Evolutionary conservation across 169 alveolate species (phyloP).

Genomic region (Cryptosporidium viatorum): DNA sequence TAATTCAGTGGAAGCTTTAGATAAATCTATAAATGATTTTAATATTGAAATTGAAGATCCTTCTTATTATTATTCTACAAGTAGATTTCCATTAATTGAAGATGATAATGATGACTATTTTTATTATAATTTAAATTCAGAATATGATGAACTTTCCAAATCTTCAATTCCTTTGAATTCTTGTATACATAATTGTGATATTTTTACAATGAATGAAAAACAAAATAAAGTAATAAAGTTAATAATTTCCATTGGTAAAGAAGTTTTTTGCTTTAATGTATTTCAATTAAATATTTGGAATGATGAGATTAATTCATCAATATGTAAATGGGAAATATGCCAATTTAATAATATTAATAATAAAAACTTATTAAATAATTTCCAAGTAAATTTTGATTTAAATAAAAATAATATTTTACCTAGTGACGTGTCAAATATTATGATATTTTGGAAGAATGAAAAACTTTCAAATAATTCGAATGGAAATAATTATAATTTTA

Average conservation of each 20-base stretch:
- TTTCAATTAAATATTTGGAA: constrained; percentile 40
- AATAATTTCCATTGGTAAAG: not conserved
- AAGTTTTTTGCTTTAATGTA: constrained; percentile 17
- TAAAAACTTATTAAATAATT: not conserved
- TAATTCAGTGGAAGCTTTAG: not conserved
- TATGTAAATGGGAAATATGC: not conserved
- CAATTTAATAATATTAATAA: not conserved
- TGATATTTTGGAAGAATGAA: constrained; percentile 5
- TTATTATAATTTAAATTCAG: not conserved
- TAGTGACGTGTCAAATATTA: not conserved
- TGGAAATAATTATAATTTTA: not conserved
- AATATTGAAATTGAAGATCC: not conserved
- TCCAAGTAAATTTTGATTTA: not conserved
- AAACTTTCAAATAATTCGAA: not conserved
- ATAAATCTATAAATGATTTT: not conserved
- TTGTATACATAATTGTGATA: constrained; percentile 25
- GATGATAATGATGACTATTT: constrained; percentile 11
- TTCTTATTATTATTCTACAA: constrained; percentile 35
- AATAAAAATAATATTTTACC: constrained; percentile 1
- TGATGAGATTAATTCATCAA: constrained; percentile 36
- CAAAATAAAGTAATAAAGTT: constrained; percentile 16
- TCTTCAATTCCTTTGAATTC: constrained; percentile 42
- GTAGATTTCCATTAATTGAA: constrained; percentile 23
- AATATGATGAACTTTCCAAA: not conserved
- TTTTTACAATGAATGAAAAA: constrained; percentile 13